Conservation (phyloP, 164 flowering plant species). For the Stephania yunnanensis region DNA sequence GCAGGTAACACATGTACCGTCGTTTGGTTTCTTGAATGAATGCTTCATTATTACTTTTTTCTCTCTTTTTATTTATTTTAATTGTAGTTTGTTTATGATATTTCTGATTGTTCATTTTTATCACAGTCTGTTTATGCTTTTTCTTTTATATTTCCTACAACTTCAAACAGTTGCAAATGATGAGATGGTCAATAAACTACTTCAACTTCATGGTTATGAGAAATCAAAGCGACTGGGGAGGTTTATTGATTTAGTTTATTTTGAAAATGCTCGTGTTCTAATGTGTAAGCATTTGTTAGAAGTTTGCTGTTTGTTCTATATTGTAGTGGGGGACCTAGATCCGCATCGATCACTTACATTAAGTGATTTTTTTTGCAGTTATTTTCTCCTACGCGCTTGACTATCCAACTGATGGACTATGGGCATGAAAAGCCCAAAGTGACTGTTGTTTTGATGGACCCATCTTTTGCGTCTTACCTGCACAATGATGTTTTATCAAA, state of each 20-base stretch:
- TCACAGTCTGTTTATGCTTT: background rate
- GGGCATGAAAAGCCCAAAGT: constrained; percentile 77
- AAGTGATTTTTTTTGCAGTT: constrained; percentile 37
- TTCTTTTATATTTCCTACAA: constrained; percentile 27
- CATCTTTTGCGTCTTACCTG: constrained; percentile 67
- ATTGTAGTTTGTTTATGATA: too few species aligned
- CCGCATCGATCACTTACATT: background rate
- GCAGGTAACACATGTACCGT: constrained; percentile 36
- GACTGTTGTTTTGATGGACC: constrained; percentile 73
- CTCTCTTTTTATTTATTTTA: background rate
- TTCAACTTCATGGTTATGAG: constrained; percentile 86
- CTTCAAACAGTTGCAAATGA: constrained; percentile 78
- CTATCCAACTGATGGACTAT: constrained; percentile 82
- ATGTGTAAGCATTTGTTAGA: constrained; percentile 50
- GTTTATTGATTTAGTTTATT: constrained; percentile 70
- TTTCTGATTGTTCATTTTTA: too few species aligned
- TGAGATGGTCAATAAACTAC: constrained; percentile 86
- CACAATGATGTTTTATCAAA: constrained; percentile 62
- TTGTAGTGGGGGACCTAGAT: background rate
- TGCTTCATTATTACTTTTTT: background rate
- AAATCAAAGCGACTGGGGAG: constrained; percentile 60
- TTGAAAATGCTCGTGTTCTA: constrained; percentile 85
- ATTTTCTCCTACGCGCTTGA: constrained; percentile 48
- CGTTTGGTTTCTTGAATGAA: too few species aligned
- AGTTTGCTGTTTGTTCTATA: background rate